phyloP scores from a whole-genome alignment of 73 alveolate species.

The Breviolum minutum region DNA sequence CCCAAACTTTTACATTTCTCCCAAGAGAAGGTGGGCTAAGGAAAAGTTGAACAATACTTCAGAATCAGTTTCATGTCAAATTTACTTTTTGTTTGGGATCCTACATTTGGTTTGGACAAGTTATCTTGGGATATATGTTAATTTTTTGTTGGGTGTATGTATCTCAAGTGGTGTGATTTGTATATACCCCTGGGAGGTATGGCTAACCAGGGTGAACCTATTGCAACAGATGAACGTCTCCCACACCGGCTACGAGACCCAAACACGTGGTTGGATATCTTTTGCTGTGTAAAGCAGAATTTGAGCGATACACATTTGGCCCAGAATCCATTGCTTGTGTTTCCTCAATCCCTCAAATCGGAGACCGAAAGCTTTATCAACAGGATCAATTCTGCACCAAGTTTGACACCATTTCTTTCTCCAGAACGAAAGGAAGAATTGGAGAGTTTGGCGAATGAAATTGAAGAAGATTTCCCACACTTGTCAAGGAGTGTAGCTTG shows the following conservation, averaged over 20 bases:
- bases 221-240: not conserved
- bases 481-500: not conserved
- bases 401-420: not conserved
- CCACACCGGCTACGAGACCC: not conserved
- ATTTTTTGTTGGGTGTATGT: not conserved
- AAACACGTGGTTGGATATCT: not conserved
- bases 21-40: constrained; percentile 18
- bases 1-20: not conserved
- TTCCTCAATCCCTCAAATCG: not conserved
- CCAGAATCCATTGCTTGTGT: not conserved
- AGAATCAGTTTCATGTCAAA: too few relatives aligned
- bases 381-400: not conserved
- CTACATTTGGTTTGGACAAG: too few relatives aligned
- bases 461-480: not conserved
- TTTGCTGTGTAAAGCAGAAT: not conserved
- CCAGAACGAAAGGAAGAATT: not conserved
- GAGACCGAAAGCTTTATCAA: not conserved
- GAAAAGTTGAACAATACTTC: too few relatives aligned
- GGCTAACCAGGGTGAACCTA: too few relatives aligned
- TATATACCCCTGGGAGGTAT: not conserved
- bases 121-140: too few relatives aligned
- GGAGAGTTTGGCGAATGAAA: not conserved
- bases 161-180: not conserved
- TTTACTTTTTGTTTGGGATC: too few relatives aligned
- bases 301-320: not conserved